Evolutionary conservation across 768 basidiomycete species (phyloP), one percentile per base, ranked within the genome.

Genomic region (Rhizopogon vesiculosus): DNA sequence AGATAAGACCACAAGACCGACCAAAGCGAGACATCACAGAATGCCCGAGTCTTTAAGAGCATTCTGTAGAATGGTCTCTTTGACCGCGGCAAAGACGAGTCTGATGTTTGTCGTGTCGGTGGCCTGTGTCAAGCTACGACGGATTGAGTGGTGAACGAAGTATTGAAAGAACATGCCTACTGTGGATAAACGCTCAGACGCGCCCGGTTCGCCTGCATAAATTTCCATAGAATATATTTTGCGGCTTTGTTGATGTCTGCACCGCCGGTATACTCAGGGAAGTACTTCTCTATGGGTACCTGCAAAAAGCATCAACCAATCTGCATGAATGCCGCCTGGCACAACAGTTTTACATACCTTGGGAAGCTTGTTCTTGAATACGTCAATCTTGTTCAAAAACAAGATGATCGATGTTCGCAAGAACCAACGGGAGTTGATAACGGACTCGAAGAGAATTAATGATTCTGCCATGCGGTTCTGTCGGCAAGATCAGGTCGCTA

Each of bases 171-270:
- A 29, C 22, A 38, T 12, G 79, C 87, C 38, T 59, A 90, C 90
- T 97, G 93, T 3, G 93, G 93, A 69, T 95, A 97, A 18, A 97
- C 89, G 55, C 87, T 92, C 61, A 95, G 71, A 51, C 86, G 70
- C 53, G 90, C 90, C 19, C 89, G 74, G 62, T 95, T 96, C 54
- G 89, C 87, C 69, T 96, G 91, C 79, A 93, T 94, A 63, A 96
- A 98, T 64, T 89, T 76, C 94, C 93, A 97, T 39, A 98, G 75
- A 52, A 98, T 93, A 60, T 92, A 96, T 62, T 94, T 93, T 0
- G 93, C 92, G 2, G 92, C 93, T 69, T 95, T 95, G 74, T 93
- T 94, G 69, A 95, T 90, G 64, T 95, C 91, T 3, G 85, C 70
- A 4, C 92, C 92, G 33, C 91, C 91, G 0, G 89, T 89, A 69